These are phyloP conservation scores for Hericium coralloides DNA, from an alignment of 768 basidiomycete genomes.

Conservation along the genomic window DNA sequence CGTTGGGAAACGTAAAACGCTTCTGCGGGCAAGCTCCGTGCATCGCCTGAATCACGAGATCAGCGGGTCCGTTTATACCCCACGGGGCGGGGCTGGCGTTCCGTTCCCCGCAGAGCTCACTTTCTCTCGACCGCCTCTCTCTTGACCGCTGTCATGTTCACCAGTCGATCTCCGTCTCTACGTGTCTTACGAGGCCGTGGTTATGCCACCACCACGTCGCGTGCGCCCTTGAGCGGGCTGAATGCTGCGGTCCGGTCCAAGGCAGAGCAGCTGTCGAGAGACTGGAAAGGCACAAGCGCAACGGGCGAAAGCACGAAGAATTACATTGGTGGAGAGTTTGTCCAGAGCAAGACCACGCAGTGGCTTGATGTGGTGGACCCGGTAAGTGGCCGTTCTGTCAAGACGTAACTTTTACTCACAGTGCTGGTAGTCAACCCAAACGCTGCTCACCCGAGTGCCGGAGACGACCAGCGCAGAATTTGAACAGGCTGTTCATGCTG, in stretches of 20 bases:
- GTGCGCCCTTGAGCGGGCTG: conserved; percentile 35
- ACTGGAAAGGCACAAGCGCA: conserved; percentile 84
- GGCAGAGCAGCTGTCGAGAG: conserved; percentile 60
- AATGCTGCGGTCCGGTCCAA: conserved; percentile 46
- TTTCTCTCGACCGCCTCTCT: too few relatives aligned
- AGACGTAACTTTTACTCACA: not conserved
- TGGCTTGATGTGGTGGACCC: conserved; percentile 91
- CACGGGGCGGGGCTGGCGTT: too few relatives aligned
- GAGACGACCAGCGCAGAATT: conserved; percentile 82
- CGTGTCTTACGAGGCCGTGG: conserved; percentile 11
- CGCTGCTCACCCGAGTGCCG: conserved; percentile 80
- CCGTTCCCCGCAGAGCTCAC: too few relatives aligned
- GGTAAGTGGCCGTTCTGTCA: conserved; percentile 34
- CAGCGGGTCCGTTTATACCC: too few relatives aligned
- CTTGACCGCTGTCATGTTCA: too few relatives aligned
- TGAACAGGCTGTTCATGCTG: conserved; percentile 72
- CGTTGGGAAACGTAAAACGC: too few relatives aligned
- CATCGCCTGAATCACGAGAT: too few relatives aligned
- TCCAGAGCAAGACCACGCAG: conserved; percentile 65
- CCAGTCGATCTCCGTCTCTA: not conserved
- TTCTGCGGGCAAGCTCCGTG: too few relatives aligned
- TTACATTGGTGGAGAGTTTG: conserved; percentile 85
- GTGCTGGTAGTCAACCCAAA: conserved; percentile 70
- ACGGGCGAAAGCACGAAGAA: conserved; percentile 87
- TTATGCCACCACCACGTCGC: conserved; percentile 17